Percentiles rank a stretch among this genome's conserved stretches.
Conservation (phyloP, 441 rosid genomes). For the Macaranga tanarius region DNA sequence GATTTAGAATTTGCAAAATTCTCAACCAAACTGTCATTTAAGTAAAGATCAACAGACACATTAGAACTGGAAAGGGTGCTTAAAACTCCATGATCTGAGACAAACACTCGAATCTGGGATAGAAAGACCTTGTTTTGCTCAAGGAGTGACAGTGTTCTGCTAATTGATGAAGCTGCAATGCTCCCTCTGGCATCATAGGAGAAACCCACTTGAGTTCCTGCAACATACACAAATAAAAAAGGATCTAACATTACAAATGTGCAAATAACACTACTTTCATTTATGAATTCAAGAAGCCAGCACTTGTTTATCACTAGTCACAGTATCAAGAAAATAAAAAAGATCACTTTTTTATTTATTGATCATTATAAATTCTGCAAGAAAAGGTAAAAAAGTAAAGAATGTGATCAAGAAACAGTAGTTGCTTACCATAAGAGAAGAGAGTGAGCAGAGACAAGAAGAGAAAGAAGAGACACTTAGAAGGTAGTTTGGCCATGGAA, state of each 20-base stretch:
- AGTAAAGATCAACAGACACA: constrained; percentile 38
- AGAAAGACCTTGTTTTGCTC: constrained; percentile 32
- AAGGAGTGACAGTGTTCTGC: constrained; percentile 28
- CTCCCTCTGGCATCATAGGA: constrained; percentile 28
- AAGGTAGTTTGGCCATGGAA: constrained; percentile 41
- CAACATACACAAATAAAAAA: constrained; percentile 6
- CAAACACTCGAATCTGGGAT: constrained; percentile 28
- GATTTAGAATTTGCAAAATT: constrained; percentile 28
- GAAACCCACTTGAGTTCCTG: constrained; percentile 48
- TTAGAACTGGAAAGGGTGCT: constrained; percentile 22
- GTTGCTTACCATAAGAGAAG: constrained; percentile 50
- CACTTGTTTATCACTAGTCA: no score
- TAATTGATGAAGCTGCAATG: constrained; percentile 23
- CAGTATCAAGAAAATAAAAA: not conserved
- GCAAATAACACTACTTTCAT: not conserved
- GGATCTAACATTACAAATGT: not conserved
- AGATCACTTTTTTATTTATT: not conserved
- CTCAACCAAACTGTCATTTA: constrained; percentile 29
- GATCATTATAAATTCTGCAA: not conserved
- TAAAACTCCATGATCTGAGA: constrained; percentile 27
- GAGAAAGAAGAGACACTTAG: constrained; percentile 39
- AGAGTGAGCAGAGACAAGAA: constrained; percentile 44
- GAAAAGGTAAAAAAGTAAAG: not conserved
- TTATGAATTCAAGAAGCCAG: not conserved
- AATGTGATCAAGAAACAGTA: not conserved